Percentiles rank a stretch among this genome's conserved stretches.
Conservation (phyloP, 352 stramenopile genomes). For the Phytophthora pluvialis region DNA sequence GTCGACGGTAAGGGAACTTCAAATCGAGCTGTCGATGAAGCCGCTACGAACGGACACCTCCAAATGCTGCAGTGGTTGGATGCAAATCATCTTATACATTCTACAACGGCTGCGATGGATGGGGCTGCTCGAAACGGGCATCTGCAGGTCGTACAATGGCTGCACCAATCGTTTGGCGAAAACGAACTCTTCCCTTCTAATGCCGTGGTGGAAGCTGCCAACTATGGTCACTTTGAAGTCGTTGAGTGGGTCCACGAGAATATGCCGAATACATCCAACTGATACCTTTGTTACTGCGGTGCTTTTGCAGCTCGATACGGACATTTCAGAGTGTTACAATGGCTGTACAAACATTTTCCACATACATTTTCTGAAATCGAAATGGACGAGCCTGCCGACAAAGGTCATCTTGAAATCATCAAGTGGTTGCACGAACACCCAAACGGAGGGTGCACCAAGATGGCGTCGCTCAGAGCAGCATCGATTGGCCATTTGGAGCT, state of each 20-base stretch:
- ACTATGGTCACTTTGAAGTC: not conserved
- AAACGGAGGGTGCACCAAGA: too few relatives aligned
- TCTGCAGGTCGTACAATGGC: slow-evolving; percentile 1
- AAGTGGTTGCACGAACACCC: not conserved
- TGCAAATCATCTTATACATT: not conserved
- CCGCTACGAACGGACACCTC: slow-evolving; percentile 3
- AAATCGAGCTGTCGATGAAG: not conserved
- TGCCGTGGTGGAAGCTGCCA: not conserved
- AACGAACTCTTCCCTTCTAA: not conserved
- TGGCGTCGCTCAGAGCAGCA: too few relatives aligned
- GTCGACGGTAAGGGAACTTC: not conserved
- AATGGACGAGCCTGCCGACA: too few relatives aligned
- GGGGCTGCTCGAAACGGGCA: slow-evolving; percentile 3
- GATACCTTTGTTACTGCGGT: too few relatives aligned
- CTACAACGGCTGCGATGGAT: not conserved
- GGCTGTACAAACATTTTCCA: not conserved
- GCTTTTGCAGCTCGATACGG: not conserved
- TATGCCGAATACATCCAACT: too few relatives aligned
- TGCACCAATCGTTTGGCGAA: not conserved
- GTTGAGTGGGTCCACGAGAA: not conserved
- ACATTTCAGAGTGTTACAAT: not conserved
- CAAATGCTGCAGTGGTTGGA: slow-evolving; percentile 10
- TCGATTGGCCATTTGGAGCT: not conserved
- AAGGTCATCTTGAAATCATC: too few relatives aligned
- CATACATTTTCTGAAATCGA: too few relatives aligned